A percentile compares a stretch with the other conserved stretches of the same genome.
Evolutionary conservation across 371 early-diverging fungal species (phyloP).

Genomic region (Homolaphlyctis polyrhiza): DNA sequence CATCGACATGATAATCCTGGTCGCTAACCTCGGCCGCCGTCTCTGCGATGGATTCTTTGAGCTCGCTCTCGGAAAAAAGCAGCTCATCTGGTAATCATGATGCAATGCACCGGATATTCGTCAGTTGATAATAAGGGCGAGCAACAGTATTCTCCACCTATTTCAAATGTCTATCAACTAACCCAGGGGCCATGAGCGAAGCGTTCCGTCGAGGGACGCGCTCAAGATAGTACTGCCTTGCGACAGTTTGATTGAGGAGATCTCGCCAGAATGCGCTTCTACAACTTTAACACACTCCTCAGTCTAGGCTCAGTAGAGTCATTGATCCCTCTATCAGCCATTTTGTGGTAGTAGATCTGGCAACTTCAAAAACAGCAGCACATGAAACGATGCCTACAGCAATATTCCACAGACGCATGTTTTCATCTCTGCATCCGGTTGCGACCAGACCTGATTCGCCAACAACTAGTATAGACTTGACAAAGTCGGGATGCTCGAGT

Average conservation of each 20-base stretch:
- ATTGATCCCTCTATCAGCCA: too few relatives aligned
- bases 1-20: too few relatives aligned
- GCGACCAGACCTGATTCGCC: constrained; percentile 53
- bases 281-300: constrained; percentile 62
- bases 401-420: constrained; percentile 73
- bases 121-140: too few relatives aligned
- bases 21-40: background rate
- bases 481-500: constrained; percentile 75
- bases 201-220: constrained; percentile 70
- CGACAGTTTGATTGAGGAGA: constrained; percentile 50
- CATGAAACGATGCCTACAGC: constrained; percentile 53
- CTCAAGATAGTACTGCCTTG: constrained; percentile 57
- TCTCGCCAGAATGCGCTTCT: constrained; percentile 78
- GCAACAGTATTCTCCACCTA: too few relatives aligned
- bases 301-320: constrained; percentile 38
- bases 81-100: background rate
- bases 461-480: constrained; percentile 57
- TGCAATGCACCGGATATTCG: too few relatives aligned
- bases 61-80: background rate
- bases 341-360: too few relatives aligned
- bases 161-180: constrained; percentile 7
- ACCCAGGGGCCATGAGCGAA: constrained; percentile 58
- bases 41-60: background rate
- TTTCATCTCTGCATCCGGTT: constrained; percentile 78
- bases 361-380: too few relatives aligned